These are phyloP conservation scores for Clausena lansium DNA, from an alignment of 345 rosid species.

Conservation along the genomic window DNA sequence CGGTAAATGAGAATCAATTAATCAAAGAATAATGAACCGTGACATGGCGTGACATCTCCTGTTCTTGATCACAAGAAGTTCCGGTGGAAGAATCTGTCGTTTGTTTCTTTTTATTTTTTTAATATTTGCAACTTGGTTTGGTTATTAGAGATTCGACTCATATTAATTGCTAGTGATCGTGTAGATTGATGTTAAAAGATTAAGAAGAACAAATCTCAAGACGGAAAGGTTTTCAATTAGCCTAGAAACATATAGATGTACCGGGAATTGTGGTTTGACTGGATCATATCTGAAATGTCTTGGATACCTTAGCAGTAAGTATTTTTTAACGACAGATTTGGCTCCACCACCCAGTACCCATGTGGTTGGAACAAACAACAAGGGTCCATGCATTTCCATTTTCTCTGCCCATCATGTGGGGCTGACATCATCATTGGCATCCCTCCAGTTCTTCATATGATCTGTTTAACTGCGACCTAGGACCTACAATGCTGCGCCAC, in stretches of 20 bases:
- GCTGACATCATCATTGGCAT: constrained; percentile 6
- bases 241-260: background rate
- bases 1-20: no score
- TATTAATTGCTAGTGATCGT: no score
- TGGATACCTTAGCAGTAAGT: background rate
- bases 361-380: constrained; percentile 1
- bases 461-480: background rate
- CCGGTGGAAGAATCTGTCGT: no score
- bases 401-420: background rate
- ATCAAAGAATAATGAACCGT: no score
- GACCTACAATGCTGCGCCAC: background rate
- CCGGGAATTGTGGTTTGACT: constrained; percentile 35
- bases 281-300: background rate
- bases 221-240: background rate
- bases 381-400: background rate
- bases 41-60: no score
- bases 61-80: no score
- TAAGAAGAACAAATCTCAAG: constrained; percentile 29
- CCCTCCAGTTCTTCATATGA: no score
- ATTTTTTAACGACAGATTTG: background rate
- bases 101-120: no score
- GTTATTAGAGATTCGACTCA: no score
- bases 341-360: constrained; percentile 17
- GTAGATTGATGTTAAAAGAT: no score
- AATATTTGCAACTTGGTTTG: no score